Conservation (phyloP, 148 eudicot species). For the Pouteria glomerata region DNA sequence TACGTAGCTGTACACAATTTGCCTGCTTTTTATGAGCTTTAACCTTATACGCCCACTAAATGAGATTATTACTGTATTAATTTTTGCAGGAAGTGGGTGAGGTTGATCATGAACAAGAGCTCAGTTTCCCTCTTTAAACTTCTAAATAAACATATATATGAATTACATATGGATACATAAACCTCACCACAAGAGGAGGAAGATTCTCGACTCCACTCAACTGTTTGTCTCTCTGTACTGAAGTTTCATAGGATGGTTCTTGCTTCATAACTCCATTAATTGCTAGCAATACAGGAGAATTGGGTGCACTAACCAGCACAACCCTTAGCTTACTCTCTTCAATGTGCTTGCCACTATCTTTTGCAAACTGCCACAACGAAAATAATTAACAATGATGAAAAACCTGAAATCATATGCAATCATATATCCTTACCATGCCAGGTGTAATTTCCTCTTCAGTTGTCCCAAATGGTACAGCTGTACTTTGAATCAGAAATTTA, state of each 20-base stretch:
- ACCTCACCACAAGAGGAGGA: slow-evolving; percentile 36
- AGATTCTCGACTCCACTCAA: slow-evolving; percentile 36
- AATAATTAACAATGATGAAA: slow-evolving; percentile 4
- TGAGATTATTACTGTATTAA: neutral
- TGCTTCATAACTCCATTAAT: slow-evolving; percentile 34
- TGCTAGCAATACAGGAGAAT: slow-evolving; percentile 39
- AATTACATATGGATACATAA: neutral
- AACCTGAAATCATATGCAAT: slow-evolving; percentile 9
- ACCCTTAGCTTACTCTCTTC: slow-evolving; percentile 69
- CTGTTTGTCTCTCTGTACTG: slow-evolving; percentile 26
- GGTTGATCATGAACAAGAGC: too few relatives aligned
- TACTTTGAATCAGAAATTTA: slow-evolving; percentile 67
- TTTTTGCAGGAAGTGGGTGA: too few relatives aligned
- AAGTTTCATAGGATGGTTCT: slow-evolving; percentile 26
- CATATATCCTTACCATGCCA: slow-evolving; percentile 39
- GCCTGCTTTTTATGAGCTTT: neutral
- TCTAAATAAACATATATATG: neutral
- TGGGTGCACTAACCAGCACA: slow-evolving; percentile 40
- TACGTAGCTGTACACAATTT: neutral
- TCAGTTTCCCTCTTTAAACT: neutral
- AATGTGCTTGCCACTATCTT: slow-evolving; percentile 41
- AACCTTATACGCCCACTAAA: neutral
- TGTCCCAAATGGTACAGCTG: slow-evolving; percentile 42
- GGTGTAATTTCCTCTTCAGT: slow-evolving; percentile 55
- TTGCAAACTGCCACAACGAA: slow-evolving; percentile 47